A percentile compares a stretch with the other conserved stretches of the same genome.
These are phyloP conservation scores for Fomitopsis pinicola DNA, from an alignment of 1,284 basidiomycete species.

Conservation along the genomic window DNA sequence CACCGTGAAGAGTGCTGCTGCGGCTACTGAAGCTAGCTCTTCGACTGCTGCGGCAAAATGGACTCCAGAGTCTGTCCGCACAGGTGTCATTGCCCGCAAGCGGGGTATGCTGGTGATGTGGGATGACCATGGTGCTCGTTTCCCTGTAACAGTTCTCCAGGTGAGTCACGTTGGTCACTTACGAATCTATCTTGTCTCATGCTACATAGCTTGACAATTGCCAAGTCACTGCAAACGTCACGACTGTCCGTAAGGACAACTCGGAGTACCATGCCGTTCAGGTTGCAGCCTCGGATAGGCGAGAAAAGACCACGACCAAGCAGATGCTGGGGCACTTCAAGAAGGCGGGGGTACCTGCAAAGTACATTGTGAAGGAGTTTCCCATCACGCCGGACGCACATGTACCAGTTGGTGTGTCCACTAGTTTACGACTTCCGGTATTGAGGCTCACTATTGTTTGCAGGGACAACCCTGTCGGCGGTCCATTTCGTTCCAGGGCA, in stretches of 20 bases:
- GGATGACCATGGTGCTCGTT: constrained; percentile 83
- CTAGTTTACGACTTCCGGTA: background rate
- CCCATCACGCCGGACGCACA: constrained; percentile 86
- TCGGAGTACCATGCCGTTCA: constrained; percentile 84
- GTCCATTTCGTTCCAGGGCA: constrained; percentile 98
- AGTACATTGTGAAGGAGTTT: constrained; percentile 89
- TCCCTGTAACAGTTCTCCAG: constrained; percentile 94
- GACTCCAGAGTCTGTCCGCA: constrained; percentile 85
- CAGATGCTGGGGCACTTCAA: constrained; percentile 87
- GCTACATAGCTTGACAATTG: constrained; percentile 70
- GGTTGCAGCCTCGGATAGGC: constrained; percentile 74
- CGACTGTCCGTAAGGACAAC: constrained; percentile 56
- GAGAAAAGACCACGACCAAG: constrained; percentile 61
- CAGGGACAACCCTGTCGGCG: constrained; percentile 87
- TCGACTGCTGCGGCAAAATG: constrained; percentile 49
- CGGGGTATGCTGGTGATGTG: constrained; percentile 95
- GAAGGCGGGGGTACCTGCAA: constrained; percentile 80
- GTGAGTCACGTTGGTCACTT: constrained; percentile 39
- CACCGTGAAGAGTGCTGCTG: constrained; percentile 25
- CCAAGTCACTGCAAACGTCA: constrained; percentile 78
- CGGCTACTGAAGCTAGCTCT: constrained; percentile 18
- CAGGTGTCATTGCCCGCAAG: constrained; percentile 94
- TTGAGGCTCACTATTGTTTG: background rate
- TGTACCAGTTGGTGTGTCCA: constrained; percentile 74
- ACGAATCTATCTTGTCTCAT: background rate